A percentile compares a stretch with the other conserved stretches of the same genome.
phyloP scores from a whole-genome alignment of 805 yeast genomes.

The Candida awuae region DNA sequence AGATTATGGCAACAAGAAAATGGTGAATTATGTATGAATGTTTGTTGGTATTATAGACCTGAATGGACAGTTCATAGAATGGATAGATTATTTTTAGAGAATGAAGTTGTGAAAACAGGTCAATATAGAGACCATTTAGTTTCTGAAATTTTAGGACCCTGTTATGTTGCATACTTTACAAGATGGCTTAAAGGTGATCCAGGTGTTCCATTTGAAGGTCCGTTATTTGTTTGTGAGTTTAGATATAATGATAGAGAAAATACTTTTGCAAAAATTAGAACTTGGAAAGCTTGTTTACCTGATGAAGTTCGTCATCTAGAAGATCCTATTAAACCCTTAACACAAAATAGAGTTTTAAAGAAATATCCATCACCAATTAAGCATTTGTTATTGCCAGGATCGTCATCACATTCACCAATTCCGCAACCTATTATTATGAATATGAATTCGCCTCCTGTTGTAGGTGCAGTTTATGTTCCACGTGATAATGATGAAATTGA shows the following conservation, averaged over 20 bases:
- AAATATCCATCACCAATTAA: constrained; percentile 81
- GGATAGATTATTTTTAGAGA: constrained; percentile 82
- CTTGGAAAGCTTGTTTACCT: constrained; percentile 98
- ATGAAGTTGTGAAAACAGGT: constrained; percentile 94
- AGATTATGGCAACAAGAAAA: constrained; percentile 84
- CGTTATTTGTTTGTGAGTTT: constrained; percentile 88
- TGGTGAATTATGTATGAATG: constrained; percentile 75
- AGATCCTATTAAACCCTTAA: constrained; percentile 70
- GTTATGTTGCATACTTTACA: constrained; percentile 91
- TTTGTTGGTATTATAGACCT: constrained; percentile 96
- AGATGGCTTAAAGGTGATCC: constrained; percentile 94
- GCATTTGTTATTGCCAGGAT: constrained; percentile 66
- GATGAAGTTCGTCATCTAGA: constrained; percentile 86
- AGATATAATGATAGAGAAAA: constrained; percentile 89
- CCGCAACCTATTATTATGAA: constrained; percentile 81
- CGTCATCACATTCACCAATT: constrained; percentile 61
- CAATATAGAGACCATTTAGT: constrained; percentile 92
- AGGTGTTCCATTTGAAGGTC: constrained; percentile 67
- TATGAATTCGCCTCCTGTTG: constrained; percentile 85
- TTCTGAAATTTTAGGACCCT: constrained; percentile 84
- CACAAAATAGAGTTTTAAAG: constrained; percentile 54
- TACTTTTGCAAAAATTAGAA: constrained; percentile 86
- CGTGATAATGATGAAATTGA: constrained; percentile 75
- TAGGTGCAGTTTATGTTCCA: constrained; percentile 82
- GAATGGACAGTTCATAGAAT: constrained; percentile 95